phyloP scores from a whole-genome alignment of 768 basidiomycete genomes.

The Collybia nuda region DNA sequence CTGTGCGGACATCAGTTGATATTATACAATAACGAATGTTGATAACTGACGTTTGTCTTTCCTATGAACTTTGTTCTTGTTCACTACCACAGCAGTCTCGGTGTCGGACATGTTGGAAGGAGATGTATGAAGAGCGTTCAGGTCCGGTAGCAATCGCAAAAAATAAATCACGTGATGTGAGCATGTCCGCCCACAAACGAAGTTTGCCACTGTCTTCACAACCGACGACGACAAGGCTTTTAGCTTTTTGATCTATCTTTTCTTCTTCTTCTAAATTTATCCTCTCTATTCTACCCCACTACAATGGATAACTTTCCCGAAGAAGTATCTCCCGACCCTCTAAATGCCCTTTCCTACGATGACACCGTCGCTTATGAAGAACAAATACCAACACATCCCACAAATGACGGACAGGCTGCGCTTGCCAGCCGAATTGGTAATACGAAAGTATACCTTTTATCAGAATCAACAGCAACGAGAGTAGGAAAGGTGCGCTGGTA shows the following conservation, averaged over 20 bases:
- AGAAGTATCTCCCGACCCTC: conserved; percentile 26
- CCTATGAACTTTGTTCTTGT: conserved; percentile 86
- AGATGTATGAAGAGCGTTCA: not conserved
- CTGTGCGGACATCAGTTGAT: conserved; percentile 39
- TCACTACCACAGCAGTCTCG: conserved; percentile 44
- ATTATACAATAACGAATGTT: too few species aligned
- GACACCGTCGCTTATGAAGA: conserved; percentile 57
- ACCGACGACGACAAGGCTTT: not conserved
- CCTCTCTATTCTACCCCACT: not conserved
- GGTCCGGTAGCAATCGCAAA: not conserved
- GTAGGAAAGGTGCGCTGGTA: conserved; percentile 72
- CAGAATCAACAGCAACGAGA: conserved; percentile 61
- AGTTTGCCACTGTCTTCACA: not conserved
- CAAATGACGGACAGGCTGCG: conserved; percentile 29
- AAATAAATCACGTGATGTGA: conserved; percentile 5
- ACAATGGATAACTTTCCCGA: conserved; percentile 53
- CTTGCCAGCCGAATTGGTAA: conserved; percentile 70
- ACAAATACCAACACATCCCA: conserved; percentile 39
- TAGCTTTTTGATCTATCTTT: conserved; percentile 1
- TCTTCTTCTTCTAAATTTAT: too few species aligned
- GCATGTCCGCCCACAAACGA: not conserved
- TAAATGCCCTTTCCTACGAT: conserved; percentile 49
- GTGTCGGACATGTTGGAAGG: conserved; percentile 39
- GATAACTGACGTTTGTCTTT: conserved; percentile 87
- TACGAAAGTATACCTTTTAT: conserved; percentile 75